These are phyloP conservation scores for Aspergillus niger DNA, from an alignment of 2,329 filamentous ascomycete genomes.

Conservation along the genomic window DNA sequence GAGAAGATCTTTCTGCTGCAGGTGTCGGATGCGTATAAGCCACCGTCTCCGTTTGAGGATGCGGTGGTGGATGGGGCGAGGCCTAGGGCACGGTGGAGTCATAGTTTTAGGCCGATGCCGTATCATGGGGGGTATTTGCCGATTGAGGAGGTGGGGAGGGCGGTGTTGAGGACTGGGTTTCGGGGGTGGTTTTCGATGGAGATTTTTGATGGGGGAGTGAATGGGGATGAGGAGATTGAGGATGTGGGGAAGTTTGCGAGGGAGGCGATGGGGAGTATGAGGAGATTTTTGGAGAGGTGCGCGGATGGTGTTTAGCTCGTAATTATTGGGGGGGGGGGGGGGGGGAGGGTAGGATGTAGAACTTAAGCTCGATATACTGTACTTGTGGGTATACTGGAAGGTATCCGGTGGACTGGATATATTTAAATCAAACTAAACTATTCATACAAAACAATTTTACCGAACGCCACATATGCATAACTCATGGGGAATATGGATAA, in stretches of 20 bases:
- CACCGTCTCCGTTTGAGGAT: conserved; percentile 57
- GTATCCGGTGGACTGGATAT: not conserved
- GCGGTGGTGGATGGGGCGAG: conserved; percentile 57
- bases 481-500: not conserved
- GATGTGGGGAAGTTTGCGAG: conserved; percentile 53
- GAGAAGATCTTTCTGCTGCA: conserved; percentile 76
- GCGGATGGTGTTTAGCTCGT: not conserved
- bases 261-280: conserved; percentile 54
- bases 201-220: conserved; percentile 60
- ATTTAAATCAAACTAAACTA: not conserved
- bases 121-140: conserved; percentile 72
- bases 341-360: no score
- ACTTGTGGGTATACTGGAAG: not conserved
- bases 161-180: conserved; percentile 69
- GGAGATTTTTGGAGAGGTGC: conserved; percentile 47
- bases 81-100: conserved; percentile 69
- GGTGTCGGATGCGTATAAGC: conserved; percentile 72
- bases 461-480: not conserved
- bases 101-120: conserved; percentile 68
- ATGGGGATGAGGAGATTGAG: conserved; percentile 55
- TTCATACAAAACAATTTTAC: not conserved
- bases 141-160: conserved; percentile 63
- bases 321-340: no score
- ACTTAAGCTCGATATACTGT: not conserved
- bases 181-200: conserved; percentile 69